Percentiles rank a stretch among this genome's conserved stretches.
Conservation (phyloP, 805 yeast species). For the Ogataea naganishii region DNA sequence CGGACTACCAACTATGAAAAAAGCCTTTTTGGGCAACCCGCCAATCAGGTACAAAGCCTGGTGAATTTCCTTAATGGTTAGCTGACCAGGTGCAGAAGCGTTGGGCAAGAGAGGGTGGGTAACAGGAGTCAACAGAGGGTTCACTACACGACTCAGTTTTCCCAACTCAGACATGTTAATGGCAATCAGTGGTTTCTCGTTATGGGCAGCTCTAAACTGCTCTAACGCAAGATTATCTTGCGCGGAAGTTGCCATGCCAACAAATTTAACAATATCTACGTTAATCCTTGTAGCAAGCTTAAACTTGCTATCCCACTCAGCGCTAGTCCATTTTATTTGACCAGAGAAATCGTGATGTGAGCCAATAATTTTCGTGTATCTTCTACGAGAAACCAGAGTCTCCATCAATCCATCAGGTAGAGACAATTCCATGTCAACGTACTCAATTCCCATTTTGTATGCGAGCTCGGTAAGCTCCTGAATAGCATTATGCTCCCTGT, state of each 20-base stretch:
- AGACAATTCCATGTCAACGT: constrained; percentile 70
- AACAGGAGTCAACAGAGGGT: constrained; percentile 73
- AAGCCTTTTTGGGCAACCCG: constrained; percentile 45
- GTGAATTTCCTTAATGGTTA: constrained; percentile 60
- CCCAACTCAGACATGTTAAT: constrained; percentile 76
- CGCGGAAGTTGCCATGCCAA: constrained; percentile 61
- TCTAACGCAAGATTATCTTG: constrained; percentile 68
- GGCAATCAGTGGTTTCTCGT: constrained; percentile 61
- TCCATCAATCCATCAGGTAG: constrained; percentile 49
- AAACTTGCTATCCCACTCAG: constrained; percentile 70
- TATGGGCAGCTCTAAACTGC: constrained; percentile 51
- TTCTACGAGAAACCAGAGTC: constrained; percentile 41
- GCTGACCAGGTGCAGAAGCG: constrained; percentile 76
- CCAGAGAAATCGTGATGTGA: constrained; percentile 75
- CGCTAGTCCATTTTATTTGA: constrained; percentile 49
- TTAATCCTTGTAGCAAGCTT: constrained; percentile 55
- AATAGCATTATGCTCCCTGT: constrained; percentile 38
- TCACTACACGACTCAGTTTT: constrained; percentile 69
- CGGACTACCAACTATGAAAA: constrained; percentile 76
- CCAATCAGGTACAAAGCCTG: constrained; percentile 51
- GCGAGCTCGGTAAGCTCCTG: constrained; percentile 50
- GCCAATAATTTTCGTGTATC: constrained; percentile 66
- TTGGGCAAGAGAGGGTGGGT: constrained; percentile 61
- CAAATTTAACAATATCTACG: constrained; percentile 74
- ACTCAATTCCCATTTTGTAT: constrained; percentile 70